Evolutionary conservation across 2,329 filamentous ascomycete genomes (phyloP).

Genomic region (Verticillium tricorpus): DNA sequence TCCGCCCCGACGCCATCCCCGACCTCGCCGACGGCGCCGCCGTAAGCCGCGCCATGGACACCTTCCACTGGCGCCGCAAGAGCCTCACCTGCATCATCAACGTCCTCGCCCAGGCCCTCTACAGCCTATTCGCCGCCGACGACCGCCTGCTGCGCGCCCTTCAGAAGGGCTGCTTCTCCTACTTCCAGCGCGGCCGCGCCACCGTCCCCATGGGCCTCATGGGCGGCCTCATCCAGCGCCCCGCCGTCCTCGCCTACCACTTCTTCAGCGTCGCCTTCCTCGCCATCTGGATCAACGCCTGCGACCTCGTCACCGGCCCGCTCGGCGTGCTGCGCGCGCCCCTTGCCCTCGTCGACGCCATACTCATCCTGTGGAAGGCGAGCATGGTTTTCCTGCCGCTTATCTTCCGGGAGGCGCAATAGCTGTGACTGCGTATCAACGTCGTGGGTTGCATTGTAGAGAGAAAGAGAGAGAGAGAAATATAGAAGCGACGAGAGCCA

Average conservation of each 20-base stretch:
- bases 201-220: conserved; percentile 78
- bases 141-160: conserved; percentile 72
- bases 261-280: conserved; percentile 94
- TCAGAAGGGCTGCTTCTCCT: conserved; percentile 85
- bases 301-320: conserved; percentile 33
- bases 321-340: conserved; percentile 56
- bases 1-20: conserved; percentile 65
- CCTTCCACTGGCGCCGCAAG: conserved; percentile 88
- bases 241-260: conserved; percentile 77
- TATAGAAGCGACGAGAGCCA: background rate
- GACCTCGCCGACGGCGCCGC: conserved; percentile 61
- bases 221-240: conserved; percentile 73
- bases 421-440: background rate
- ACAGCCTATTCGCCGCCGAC: conserved; percentile 84
- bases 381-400: conserved; percentile 80
- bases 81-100: conserved; percentile 83
- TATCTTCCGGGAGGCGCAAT: conserved; percentile 57
- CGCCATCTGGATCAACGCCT: conserved; percentile 64
- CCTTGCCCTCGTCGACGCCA: conserved; percentile 57
- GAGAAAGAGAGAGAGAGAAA: background rate
- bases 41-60: conserved; percentile 63
- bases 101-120: conserved; percentile 93
- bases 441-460: background rate
- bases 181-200: conserved; percentile 75
- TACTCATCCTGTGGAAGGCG: conserved; percentile 74